Percentiles rank a stretch among this genome's conserved stretches.
Conservation (phyloP, 2,329 filamentous ascomycete species). For the Dendrostoma leiphaemia region DNA sequence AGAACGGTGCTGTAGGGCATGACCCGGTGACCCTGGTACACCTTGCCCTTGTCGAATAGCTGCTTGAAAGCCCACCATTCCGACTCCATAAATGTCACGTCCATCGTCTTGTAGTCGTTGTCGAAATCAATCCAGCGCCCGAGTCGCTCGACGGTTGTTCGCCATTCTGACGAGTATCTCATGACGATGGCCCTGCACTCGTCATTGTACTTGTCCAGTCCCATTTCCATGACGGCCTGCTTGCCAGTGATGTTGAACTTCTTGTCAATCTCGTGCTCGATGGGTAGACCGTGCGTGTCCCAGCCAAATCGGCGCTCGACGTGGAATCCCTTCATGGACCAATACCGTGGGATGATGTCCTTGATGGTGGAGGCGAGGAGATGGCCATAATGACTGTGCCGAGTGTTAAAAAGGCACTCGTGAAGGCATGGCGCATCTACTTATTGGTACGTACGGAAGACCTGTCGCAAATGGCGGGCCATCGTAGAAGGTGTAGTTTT, state of each 20-base stretch:
- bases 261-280: constrained; percentile 98
- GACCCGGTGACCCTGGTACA: constrained; percentile 87
- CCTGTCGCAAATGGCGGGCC: constrained; percentile 78
- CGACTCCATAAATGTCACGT: constrained; percentile 92
- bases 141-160: constrained; percentile 79
- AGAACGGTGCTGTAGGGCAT: constrained; percentile 95
- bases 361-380: constrained; percentile 92
- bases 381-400: constrained; percentile 58
- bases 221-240: constrained; percentile 82
- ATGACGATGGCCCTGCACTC: constrained; percentile 93
- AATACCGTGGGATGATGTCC: constrained; percentile 93
- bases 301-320: constrained; percentile 92
- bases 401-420: not conserved
- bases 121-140: constrained; percentile 98
- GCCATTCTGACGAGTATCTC: constrained; percentile 85
- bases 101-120: constrained; percentile 98
- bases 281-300: constrained; percentile 91
- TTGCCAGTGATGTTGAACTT: constrained; percentile 78
- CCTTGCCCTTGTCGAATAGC: constrained; percentile 82
- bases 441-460: constrained; percentile 37
- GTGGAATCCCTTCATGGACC: constrained; percentile 94
- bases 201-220: constrained; percentile 85
- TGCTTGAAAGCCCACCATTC: constrained; percentile 98
- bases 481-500: constrained; percentile 94
- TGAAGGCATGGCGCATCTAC: not conserved